Evolutionary conservation across 2,329 filamentous ascomycete species (phyloP), one percentile per base, ranked within the genome.

Genomic region (Aspergillus pseudonomiae): DNA sequence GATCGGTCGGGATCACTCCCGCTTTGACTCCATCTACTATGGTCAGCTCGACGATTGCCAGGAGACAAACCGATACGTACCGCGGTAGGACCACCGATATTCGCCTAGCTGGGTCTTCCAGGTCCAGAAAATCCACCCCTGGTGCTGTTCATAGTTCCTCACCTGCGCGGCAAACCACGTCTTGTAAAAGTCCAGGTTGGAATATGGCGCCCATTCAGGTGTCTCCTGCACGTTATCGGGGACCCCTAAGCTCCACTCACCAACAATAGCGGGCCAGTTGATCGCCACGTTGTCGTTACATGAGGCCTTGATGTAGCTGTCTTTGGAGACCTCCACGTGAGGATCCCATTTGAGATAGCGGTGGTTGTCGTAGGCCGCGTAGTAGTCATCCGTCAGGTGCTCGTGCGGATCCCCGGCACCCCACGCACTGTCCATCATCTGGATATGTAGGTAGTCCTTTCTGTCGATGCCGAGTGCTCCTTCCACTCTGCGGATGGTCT

Each of bases 111-210:
- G 71, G 4, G 74, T 71, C 74, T 88, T 89, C 86, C 86, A 89
- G 0, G 81, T 81, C 86, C 87, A 89, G 69, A 87, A 89, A 24
- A 75, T 60, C 85, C 85, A 88, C 0, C 86, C 85, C 9, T 78
- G 77, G 19, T 79, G 75, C 61, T 79, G 80, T 75, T 89, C 86
- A 68, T 87, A 89, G 0, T 82, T 75, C 52, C 81, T 77, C 0
- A 83, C 80, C 73, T 88, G 86, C 0, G 86, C 86, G 0, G 83
- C 82, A 74, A 85, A 89, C 80, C 83, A 89, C 52, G 80, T 74
- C 54, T 68, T 75, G 72, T 89, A 89, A 73, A 87, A 89, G 39
- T 80, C 78, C 19, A 70, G 74, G 61, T 85, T 79, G 39, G 71
- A 68, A 59, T 69, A 71, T 11, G 77, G 74, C 67, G 81, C 69